Conservation (phyloP, 129 eudicot species). For the Tagetes erecta region DNA sequence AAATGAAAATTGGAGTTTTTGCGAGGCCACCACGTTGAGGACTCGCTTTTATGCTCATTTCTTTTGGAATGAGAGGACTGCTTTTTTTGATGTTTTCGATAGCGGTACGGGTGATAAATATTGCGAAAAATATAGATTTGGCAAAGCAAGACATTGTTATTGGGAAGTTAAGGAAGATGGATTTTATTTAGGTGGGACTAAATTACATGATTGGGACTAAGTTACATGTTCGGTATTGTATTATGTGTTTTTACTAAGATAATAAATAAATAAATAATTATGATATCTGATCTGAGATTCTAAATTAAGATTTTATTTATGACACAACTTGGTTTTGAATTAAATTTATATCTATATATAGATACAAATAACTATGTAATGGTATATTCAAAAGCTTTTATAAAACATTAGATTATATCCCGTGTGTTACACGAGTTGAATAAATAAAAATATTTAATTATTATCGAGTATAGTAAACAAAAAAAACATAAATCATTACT, state of each 20-base stretch:
- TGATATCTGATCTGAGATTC: not conserved
- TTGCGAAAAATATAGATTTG: not conserved
- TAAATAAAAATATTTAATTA: too few relatives aligned
- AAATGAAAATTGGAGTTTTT: constrained; percentile 1
- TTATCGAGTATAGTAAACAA: too few relatives aligned
- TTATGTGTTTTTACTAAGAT: not conserved
- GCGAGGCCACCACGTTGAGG: not conserved
- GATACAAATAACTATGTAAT: too few relatives aligned
- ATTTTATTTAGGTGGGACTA: constrained; percentile 17
- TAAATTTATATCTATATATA: too few relatives aligned
- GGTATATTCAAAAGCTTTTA: too few relatives aligned
- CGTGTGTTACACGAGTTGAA: too few relatives aligned
- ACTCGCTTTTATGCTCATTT: constrained; percentile 12
- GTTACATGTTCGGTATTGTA: constrained; percentile 19
- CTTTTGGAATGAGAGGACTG: not conserved
- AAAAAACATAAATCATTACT: too few relatives aligned
- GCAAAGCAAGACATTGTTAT: not conserved
- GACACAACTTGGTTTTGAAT: too few relatives aligned
- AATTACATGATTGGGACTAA: constrained; percentile 20
- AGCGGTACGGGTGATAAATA: not conserved
- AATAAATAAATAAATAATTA: not conserved
- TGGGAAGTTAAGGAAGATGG: constrained; percentile 15
- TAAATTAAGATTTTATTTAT: not conserved
- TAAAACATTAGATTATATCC: too few relatives aligned
- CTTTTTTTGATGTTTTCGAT: constrained; percentile 7